Conservation (phyloP, 2,329 filamentous ascomycete species). For the Penicillium sumatraense region DNA sequence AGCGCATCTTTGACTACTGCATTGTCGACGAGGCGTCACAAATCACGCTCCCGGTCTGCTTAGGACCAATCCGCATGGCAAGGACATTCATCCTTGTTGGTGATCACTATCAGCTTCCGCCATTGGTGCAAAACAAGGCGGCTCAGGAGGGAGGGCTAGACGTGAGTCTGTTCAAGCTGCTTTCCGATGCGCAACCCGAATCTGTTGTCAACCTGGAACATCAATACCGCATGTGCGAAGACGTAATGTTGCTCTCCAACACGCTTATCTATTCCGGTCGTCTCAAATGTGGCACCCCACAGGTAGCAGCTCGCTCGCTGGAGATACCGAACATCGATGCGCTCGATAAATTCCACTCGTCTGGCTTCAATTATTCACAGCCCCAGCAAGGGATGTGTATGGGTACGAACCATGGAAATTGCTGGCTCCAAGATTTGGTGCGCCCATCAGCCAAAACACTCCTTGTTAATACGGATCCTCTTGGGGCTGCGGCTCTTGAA, state of each 20-base stretch:
- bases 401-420: conserved; percentile 55
- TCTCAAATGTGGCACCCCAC: conserved; percentile 83
- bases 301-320: conserved; percentile 72
- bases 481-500: conserved; percentile 69
- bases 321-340: conserved; percentile 68
- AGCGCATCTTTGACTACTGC: conserved; percentile 93
- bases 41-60: conserved; percentile 91
- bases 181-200: conserved; percentile 84
- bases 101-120: conserved; percentile 94
- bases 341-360: conserved; percentile 62
- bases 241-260: conserved; percentile 94
- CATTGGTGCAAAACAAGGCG: conserved; percentile 89
- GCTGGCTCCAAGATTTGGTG: conserved; percentile 78
- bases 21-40: conserved; percentile 98
- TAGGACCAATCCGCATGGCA: conserved; percentile 92
- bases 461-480: conserved; percentile 85
- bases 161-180: conserved; percentile 88
- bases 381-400: conserved; percentile 57
- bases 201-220: conserved; percentile 92
- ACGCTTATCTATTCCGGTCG: conserved; percentile 89
- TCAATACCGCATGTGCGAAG: conserved; percentile 97
- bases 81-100: conserved; percentile 92
- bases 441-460: conserved; percentile 74
- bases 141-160: conserved; percentile 86
- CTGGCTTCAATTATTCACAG: conserved; percentile 24